Conservation (phyloP, 148 eudicot species). For the Nepenthes mirabilis region DNA sequence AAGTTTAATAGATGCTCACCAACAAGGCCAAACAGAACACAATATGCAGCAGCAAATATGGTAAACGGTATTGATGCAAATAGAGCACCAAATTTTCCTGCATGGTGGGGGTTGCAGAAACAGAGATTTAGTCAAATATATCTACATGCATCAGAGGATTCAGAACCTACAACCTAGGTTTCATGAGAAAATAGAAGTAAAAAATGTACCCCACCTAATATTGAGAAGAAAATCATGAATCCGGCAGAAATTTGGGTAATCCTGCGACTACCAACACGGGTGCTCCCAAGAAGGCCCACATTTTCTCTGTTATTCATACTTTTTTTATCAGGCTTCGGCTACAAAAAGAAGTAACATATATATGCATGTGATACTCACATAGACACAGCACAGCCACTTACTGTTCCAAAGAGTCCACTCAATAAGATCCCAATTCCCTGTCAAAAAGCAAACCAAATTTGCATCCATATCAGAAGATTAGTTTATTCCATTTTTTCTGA, state of each 20-base stretch:
- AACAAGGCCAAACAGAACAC: slow-evolving; percentile 88
- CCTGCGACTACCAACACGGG: slow-evolving; percentile 95
- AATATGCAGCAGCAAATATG: slow-evolving; percentile 87
- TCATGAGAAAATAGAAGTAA: not conserved
- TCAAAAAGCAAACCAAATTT: not conserved
- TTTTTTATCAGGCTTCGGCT: slow-evolving; percentile 3
- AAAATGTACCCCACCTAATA: slow-evolving; percentile 40
- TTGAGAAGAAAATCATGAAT: slow-evolving; percentile 95
- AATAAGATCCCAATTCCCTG: slow-evolving; percentile 90
- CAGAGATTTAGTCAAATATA: not conserved
- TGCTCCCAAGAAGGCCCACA: slow-evolving; percentile 87
- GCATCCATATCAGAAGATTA: not conserved
- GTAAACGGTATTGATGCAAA: slow-evolving; percentile 97
- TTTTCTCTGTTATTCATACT: slow-evolving; percentile 54
- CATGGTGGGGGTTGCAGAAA: not conserved
- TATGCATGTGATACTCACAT: slow-evolving; percentile 36
- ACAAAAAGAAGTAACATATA: not conserved
- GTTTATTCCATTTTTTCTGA: not conserved
- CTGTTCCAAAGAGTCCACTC: slow-evolving; percentile 86
- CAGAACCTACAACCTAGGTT: not conserved
- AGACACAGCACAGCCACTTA: slow-evolving; percentile 89
- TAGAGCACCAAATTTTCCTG: slow-evolving; percentile 95
- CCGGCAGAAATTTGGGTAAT: slow-evolving; percentile 97
- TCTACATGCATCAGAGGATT: no score
- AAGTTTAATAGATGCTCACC: slow-evolving; percentile 27